Base-by-base conservation (phyloP, 2,329 filamentous ascomycete genomes). In the Teratosphaeria epicoccoides region DNA sequence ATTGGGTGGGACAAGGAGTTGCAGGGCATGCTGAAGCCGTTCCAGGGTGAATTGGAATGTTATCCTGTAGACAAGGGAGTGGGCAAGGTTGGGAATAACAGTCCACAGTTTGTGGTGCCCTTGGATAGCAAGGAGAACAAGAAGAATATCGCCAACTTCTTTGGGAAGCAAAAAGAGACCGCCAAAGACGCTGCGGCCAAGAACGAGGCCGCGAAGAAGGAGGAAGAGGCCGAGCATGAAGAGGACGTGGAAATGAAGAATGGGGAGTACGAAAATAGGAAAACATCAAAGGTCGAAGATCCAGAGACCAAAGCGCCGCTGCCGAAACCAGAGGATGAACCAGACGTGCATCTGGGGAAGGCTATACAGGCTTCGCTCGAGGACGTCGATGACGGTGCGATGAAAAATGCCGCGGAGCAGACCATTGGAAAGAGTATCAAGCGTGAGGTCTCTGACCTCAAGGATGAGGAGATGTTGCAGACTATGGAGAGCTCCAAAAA, bases 111-210 rank as follows among this genome's bases (percentile, higher is more conserved):
- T 63, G 78, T 96, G 44, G 74, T 95, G 1, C 91, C 91, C 0
- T 71, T 96, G 28, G 79, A 87, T 61, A 94, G 87, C 69, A 83
- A 81, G 57, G 86, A 90, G 62, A 96, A 96, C 68, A 96, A 94
- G 72, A 82, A 78, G 47, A 96, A 93, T 59, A 97, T 97, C 67
- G 87, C 86, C 45, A 95, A 95, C 62, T 96, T 95, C 73, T 97
- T 97, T 63, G 77, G 77, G 6, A 85, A 81, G 43, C 75, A 76
- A 55, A 69, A 69, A 50, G 72, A 71, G 50, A 61, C 58, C n/a
- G 59, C 59, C 0, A 61, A 61, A 49, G 60, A 57, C n/a, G 59
- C 68, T 37, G 65, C 65, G 48, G 64, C 67, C 24, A 66, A 67
- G 54, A 59, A 67, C 49, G 55, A 68, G 57, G 58, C 63, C 25